A percentile compares a stretch with the other conserved stretches of the same genome.
Evolutionary conservation across 1,139 yeast genomes (phyloP).

Genomic region (Nakaseomyces nivariensis): DNA sequence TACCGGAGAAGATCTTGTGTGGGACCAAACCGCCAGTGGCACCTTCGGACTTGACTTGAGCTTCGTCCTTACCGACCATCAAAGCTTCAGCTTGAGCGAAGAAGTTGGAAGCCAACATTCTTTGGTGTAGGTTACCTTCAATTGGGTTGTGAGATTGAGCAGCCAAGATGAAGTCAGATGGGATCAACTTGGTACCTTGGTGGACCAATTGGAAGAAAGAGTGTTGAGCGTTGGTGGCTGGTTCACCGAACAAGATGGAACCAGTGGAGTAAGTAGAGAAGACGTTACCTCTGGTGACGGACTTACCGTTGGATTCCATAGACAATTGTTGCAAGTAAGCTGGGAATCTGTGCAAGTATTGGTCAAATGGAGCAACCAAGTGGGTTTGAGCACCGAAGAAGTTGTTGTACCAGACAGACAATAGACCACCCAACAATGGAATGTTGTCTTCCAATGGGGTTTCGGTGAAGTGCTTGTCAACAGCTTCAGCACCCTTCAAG

Average conservation of each 20-base stretch:
- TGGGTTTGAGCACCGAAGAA: constrained; percentile 97
- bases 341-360: constrained; percentile 97
- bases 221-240: constrained; percentile 98
- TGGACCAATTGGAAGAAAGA: constrained; percentile 98
- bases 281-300: constrained; percentile 84
- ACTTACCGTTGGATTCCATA: constrained; percentile 98
- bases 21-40: constrained; percentile 78
- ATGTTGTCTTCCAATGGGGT: constrained; percentile 86
- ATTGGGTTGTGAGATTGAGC: constrained; percentile 98
- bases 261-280: constrained; percentile 95
- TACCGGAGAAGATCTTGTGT: constrained; percentile 93
- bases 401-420: constrained; percentile 96
- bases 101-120: constrained; percentile 95
- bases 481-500: constrained; percentile 95
- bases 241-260: constrained; percentile 92
- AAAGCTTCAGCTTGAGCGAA: constrained; percentile 97
- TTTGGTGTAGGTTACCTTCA: constrained; percentile 86
- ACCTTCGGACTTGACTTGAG: constrained; percentile 81
- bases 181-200: constrained; percentile 96
- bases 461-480: constrained; percentile 77
- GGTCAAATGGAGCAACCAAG: constrained; percentile 96
- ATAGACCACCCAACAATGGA: constrained; percentile 85
- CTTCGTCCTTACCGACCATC: constrained; percentile 89
- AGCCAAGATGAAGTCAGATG: constrained; percentile 92
- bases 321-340: constrained; percentile 97